Percentiles rank a stretch among this genome's conserved stretches.
phyloP scores from a whole-genome alignment of 73 alveolate species.

The Paramecium pentaurelia region DNA sequence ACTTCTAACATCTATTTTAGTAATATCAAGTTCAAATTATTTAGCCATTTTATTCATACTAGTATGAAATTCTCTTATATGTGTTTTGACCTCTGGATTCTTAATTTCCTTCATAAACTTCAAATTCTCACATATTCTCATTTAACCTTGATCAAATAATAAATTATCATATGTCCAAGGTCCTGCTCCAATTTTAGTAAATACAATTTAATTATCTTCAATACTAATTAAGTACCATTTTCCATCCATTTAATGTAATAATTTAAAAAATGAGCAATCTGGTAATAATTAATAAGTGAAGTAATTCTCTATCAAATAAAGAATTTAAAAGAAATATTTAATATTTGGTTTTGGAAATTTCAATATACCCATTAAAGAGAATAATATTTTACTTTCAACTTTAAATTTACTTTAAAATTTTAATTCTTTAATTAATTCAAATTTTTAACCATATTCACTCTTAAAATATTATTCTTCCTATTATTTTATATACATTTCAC shows the following conservation, averaged over 20 bases:
- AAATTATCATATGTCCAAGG: conserved; percentile 3
- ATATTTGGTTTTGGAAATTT: conserved; percentile 35
- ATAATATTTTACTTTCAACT: conserved; percentile 11
- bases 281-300: conserved; percentile 30
- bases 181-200: background rate
- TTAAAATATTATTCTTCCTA: background rate
- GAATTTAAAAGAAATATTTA: conserved; percentile 17
- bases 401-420: conserved; percentile 42
- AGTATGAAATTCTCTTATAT: background rate
- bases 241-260: background rate
- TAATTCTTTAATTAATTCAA: conserved; percentile 9
- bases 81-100: background rate
- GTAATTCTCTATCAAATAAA: conserved; percentile 4
- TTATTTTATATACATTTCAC: background rate
- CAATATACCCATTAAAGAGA: conserved; percentile 17
- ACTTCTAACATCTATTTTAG: background rate
- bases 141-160: background rate
- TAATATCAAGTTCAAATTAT: background rate
- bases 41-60: conserved; percentile 1
- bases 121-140: conserved; percentile 21
- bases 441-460: background rate
- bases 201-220: conserved; percentile 15
- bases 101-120: background rate
- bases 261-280: background rate
- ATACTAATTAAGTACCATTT: conserved; percentile 28